Base-by-base conservation (phyloP, 2,329 filamentous ascomycete species). In the Seiridium unicorne region DNA sequence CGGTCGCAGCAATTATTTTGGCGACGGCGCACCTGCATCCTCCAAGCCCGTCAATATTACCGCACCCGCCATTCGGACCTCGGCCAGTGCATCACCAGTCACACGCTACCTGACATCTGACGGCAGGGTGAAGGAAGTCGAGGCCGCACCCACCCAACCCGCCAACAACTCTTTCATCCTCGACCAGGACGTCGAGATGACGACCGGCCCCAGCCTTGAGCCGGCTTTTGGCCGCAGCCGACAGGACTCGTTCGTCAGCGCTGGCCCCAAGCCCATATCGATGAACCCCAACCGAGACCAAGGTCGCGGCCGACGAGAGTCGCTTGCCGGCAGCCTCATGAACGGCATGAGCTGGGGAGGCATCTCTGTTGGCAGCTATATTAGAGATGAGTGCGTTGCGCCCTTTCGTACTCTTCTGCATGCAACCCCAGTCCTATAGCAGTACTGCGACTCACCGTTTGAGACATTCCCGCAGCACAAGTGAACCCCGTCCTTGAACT, bases 301-400 rank as follows among this genome's bases (percentile, higher is more conserved):
- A 68, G 79, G 81, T 66, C 82, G 85, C 63, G 82, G 79, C 58
- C 81, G 86, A 64, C 80, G 86, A 66, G 87, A 89, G 72, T 86
- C 82, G 60, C 73, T 89, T 40, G 86, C 85, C 13, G 86, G 85
- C 54, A 89, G 86, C 70, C 75, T 89, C 60, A 86, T 88, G 77
- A 90, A 88, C 64, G 93, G 94, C 69, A 93, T 97, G 89, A 97
- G 93, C 77, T 99, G 94, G 93, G 94, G 94, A 72, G 94, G 93
- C 65, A 87, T 97, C 62, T 98, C 94, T 7, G 92, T 98, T 65
- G 94, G 94, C 64, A 98, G 94, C 72, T 98, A 96, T 82, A 95
- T 99, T 76, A 86, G 92, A 75, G 94, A 99, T 79, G 95, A 99
- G 95, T 99, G 87, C 87, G 94, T 89, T 57, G 59, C 51, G 59